Evolutionary conservation across 2,329 filamentous ascomycete species (phyloP).

Genomic region (Alternaria consortialis): DNA sequence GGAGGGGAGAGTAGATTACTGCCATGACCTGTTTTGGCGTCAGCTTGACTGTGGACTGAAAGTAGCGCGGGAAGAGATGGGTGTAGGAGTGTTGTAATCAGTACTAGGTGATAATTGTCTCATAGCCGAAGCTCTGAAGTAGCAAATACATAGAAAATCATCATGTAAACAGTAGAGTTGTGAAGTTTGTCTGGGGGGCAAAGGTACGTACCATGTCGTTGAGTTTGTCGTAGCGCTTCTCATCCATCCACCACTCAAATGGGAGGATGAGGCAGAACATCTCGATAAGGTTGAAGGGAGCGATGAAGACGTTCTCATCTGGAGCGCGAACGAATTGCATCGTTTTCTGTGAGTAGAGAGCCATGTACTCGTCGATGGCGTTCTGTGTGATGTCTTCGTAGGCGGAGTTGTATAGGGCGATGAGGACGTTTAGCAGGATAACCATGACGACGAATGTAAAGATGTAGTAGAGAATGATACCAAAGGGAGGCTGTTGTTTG

Average conservation of each 20-base stretch:
- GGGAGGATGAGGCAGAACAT: conserved; percentile 79
- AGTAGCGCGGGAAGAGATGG: neutral
- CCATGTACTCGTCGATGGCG: conserved; percentile 93
- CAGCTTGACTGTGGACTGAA: neutral
- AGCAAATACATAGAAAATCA: conserved; percentile 99
- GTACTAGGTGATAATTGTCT: conserved; percentile 94
- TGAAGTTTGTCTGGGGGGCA: too few relatives aligned
- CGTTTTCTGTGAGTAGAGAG: conserved; percentile 90
- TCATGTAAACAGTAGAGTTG: conserved; percentile 67
- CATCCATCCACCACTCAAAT: conserved; percentile 96
- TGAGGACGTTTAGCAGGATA: conserved; percentile 91
- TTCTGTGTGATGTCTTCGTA: conserved; percentile 95
- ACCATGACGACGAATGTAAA: conserved; percentile 99
- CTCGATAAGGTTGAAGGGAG: conserved; percentile 93
- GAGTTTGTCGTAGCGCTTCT: conserved; percentile 74
- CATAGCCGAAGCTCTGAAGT: conserved; percentile 99
- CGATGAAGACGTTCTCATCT: conserved; percentile 97
- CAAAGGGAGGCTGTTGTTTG: conserved; percentile 74
- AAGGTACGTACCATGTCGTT: conserved; percentile 71
- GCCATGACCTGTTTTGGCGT: conserved; percentile 70
- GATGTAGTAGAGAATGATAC: conserved; percentile 93
- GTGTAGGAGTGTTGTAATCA: conserved; percentile 63
- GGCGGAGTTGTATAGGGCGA: conserved; percentile 95
- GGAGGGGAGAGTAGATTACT: conserved; percentile 81
- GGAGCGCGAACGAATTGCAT: conserved; percentile 97